These are phyloP conservation scores for Fusarium proliferatum DNA, from an alignment of 2,329 filamentous ascomycete genomes.

Conservation along the genomic window DNA sequence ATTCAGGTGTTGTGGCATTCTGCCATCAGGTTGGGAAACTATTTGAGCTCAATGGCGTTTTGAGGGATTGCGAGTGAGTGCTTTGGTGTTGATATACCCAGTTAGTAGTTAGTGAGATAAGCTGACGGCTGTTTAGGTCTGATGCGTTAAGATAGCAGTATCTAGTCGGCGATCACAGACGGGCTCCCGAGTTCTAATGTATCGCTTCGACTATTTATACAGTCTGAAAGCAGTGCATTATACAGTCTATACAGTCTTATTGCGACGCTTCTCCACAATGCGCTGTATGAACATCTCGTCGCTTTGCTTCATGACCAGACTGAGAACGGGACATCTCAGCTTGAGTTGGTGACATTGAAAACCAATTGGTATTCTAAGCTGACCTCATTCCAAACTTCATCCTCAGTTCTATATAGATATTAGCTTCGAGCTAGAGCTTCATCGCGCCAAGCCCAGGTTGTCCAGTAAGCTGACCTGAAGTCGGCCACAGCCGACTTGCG, in stretches of 20 bases:
- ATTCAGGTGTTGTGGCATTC: background rate
- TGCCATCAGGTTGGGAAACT: background rate
- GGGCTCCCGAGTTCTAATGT: background rate
- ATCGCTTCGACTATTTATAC: background rate
- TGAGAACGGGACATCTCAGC: background rate
- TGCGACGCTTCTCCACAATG: background rate
- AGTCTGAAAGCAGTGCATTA: background rate
- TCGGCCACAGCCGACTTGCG: background rate
- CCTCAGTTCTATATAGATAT: background rate
- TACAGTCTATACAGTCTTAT: background rate
- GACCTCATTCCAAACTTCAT: conserved; percentile 3
- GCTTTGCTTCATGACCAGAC: background rate
- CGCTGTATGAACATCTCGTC: background rate
- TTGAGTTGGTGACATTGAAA: background rate
- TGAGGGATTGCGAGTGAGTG: conserved; percentile 2
- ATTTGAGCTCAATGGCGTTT: background rate
- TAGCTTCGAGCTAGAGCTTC: conserved; percentile 9
- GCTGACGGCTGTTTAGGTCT: conserved; percentile 25
- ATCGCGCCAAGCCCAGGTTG: conserved; percentile 6
- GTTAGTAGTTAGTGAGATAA: conserved; percentile 9
- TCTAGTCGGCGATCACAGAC: background rate
- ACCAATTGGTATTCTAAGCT: conserved; percentile 20
- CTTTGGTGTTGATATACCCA: conserved; percentile 16
- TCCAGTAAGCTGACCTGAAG: conserved; percentile 26
- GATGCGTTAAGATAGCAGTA: background rate